Conservation (phyloP, 1,284 basidiomycete genomes). For the Ceratobasidium sp. region DNA sequence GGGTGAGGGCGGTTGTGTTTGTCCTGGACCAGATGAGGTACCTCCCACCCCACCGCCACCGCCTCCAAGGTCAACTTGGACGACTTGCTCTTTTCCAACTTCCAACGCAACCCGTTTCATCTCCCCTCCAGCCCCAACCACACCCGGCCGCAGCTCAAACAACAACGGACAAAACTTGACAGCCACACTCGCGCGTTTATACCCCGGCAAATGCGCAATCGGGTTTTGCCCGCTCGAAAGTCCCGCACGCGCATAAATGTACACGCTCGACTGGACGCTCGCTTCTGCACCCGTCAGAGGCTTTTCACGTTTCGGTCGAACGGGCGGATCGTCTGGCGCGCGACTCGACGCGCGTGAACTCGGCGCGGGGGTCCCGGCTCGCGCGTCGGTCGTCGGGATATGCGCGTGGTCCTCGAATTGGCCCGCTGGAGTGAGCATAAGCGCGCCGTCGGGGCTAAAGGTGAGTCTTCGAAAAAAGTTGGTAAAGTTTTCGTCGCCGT, state of each 20-base stretch:
- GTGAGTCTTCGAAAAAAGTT: conserved; percentile 96
- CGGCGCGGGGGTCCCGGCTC: conserved; percentile 51
- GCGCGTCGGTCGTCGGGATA: conserved; percentile 58
- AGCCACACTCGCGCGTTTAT: conserved; percentile 94
- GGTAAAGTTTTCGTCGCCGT: conserved; percentile 95
- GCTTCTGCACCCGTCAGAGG: conserved; percentile 29
- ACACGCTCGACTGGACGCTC: conserved; percentile 67
- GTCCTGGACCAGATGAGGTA: neutral
- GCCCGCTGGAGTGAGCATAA: conserved; percentile 95
- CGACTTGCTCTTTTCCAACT: conserved; percentile 72
- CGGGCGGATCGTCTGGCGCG: conserved; percentile 47
- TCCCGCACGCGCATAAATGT: conserved; percentile 95
- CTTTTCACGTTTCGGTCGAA: conserved; percentile 43
- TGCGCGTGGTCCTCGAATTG: conserved; percentile 90
- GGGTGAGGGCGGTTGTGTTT: conserved; percentile 66
- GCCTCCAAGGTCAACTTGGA: conserved; percentile 67
- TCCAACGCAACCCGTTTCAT: conserved; percentile 76
- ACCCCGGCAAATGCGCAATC: conserved; percentile 94
- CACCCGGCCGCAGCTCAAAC: conserved; percentile 83
- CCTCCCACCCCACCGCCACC: neutral
- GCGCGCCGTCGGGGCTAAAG: conserved; percentile 94
- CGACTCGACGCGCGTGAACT: conserved; percentile 41
- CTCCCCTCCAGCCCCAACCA: conserved; percentile 63
- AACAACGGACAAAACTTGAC: conserved; percentile 95
- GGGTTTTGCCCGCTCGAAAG: conserved; percentile 82